Percentiles rank a stretch among this genome's conserved stretches.
Evolutionary conservation across 1,139 yeast species (phyloP).

Genomic region (Debaryomycetaceae sp.): DNA sequence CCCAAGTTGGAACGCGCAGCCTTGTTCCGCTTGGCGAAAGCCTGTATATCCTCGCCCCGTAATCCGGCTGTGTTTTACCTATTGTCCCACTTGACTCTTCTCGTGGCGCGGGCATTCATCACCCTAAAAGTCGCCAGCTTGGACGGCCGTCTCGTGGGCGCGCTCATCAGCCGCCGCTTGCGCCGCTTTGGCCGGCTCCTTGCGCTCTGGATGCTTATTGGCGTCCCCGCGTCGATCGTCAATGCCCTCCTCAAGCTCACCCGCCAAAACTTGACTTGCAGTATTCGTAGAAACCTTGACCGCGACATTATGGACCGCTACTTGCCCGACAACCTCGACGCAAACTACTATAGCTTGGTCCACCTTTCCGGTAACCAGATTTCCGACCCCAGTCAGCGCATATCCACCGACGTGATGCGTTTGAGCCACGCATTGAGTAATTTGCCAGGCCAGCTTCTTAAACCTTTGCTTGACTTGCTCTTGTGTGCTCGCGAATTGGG

Average conservation of each 20-base stretch:
- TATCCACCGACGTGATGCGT: slow-evolving; percentile 69
- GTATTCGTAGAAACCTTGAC: slow-evolving; percentile 59
- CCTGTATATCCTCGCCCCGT: slow-evolving; percentile 27
- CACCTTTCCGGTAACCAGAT: slow-evolving; percentile 49
- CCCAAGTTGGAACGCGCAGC: slow-evolving; percentile 26
- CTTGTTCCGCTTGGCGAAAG: slow-evolving; percentile 19
- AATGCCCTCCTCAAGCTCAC: slow-evolving; percentile 67
- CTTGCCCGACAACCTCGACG: slow-evolving; percentile 48
- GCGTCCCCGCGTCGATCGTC: slow-evolving; percentile 77
- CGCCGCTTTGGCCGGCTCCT: slow-evolving; percentile 52
- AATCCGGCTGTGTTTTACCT: slow-evolving; percentile 33
- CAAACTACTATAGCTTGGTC: slow-evolving; percentile 42
- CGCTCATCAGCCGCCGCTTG: slow-evolving; percentile 64
- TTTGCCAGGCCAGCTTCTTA: slow-evolving; percentile 77
- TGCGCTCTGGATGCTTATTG: slow-evolving; percentile 73
- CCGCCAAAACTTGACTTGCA: slow-evolving; percentile 55
- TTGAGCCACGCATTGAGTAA: slow-evolving; percentile 63
- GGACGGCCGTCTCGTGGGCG: slow-evolving; percentile 80
- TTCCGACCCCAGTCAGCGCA: slow-evolving; percentile 72
- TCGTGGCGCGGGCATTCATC: slow-evolving; percentile 60
- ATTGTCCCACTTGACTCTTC: slow-evolving; percentile 45
- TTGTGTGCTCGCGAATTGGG: slow-evolving; percentile 77
- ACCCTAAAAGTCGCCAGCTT: slow-evolving; percentile 78
- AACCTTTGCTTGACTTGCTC: slow-evolving; percentile 73
- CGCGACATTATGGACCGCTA: slow-evolving; percentile 53